Base-by-base conservation (phyloP, 2,329 filamentous ascomycete species). In the Neopestalotiopsis rosae region DNA sequence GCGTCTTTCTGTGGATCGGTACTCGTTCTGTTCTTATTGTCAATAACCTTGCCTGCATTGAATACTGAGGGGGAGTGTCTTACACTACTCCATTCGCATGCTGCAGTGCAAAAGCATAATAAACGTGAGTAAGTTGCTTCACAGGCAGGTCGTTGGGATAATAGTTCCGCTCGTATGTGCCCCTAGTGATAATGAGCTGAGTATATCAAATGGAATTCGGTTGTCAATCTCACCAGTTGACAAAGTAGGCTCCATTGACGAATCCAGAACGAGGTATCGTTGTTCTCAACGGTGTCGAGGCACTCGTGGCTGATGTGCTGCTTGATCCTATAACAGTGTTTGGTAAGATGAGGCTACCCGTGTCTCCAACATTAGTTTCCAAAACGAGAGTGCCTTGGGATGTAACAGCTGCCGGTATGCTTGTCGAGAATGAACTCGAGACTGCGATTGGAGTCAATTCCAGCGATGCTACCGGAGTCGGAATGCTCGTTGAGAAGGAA, bases 191-290 rank as follows among this genome's bases (percentile, higher is more conserved):
- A 62, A 30, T 40, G 4, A 20, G 10, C 1, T 34, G n/a, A 62
- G n/a, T 12, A 24, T 42, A 38, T 28, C 5, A 7, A 28, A 7
- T 20, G n/a, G 0, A 0, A 5, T 2, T 52, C 5, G 30, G 1
- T 17, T 0, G 34, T 9, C 3, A 24, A 24, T 9, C n/a, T 28
- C 28, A 64, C 61, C 61, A 64, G 34, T 64, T 64, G 12, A 45
- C 34, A 38, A 49, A 64, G 12, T 64, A 64, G 17, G 42, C 61
- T 17, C 34, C 61, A 64, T 64, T 64, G 40, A 64, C 24, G 42
- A 62, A 62, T 30, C 59, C 59, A 10, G 59, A 52, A n/a, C 59
- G 59, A 1, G 13, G 5, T 3, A 59, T 10, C 24, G 28, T 4
- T 59, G 57, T 34, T 28, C 45, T 52, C n/a, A 20, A 52, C 20